Conservation (phyloP, 805 yeast species). For the Pichia exigua region DNA sequence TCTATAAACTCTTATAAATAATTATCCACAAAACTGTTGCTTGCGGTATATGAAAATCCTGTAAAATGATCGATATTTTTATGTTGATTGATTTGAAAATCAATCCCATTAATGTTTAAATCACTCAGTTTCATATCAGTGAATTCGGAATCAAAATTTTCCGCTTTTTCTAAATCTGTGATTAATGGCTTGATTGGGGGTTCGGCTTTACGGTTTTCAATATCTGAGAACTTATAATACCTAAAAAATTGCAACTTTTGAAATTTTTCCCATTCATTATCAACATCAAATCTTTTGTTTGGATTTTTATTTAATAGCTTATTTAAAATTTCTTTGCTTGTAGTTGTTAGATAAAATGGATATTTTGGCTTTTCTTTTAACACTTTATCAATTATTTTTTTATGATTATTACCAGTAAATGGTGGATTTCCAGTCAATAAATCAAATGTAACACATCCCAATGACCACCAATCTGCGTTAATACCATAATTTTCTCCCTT, state of each 20-base stretch:
- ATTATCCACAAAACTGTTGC: constrained; percentile 29
- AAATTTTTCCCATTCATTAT: constrained; percentile 42
- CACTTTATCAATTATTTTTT: constrained; percentile 64
- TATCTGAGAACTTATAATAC: constrained; percentile 55
- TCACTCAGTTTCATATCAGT: constrained; percentile 44
- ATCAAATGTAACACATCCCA: constrained; percentile 74
- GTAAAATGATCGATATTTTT: constrained; percentile 23
- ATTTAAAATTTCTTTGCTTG: constrained; percentile 65
- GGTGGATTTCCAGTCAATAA: constrained; percentile 82
- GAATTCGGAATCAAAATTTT: constrained; percentile 70
- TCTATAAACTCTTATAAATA: constrained; percentile 10
- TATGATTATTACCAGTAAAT: constrained; percentile 72
- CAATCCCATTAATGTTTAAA: constrained; percentile 6
- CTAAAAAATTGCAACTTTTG: constrained; percentile 67
- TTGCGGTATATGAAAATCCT: constrained; percentile 40
- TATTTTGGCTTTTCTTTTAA: constrained; percentile 52
- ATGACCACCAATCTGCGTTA: constrained; percentile 83
- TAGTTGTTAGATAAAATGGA: constrained; percentile 67
- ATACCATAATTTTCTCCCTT: constrained; percentile 69
- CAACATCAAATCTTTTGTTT: constrained; percentile 50
- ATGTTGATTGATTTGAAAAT: neutral
- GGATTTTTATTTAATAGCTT: constrained; percentile 63
- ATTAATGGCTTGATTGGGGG: constrained; percentile 77
- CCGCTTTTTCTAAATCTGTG: constrained; percentile 67
- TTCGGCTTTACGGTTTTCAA: constrained; percentile 38